Evolutionary conservation across 2,329 filamentous ascomycete species (phyloP), one percentile per base, ranked within the genome.

Genomic region (Fusarium sp.): DNA sequence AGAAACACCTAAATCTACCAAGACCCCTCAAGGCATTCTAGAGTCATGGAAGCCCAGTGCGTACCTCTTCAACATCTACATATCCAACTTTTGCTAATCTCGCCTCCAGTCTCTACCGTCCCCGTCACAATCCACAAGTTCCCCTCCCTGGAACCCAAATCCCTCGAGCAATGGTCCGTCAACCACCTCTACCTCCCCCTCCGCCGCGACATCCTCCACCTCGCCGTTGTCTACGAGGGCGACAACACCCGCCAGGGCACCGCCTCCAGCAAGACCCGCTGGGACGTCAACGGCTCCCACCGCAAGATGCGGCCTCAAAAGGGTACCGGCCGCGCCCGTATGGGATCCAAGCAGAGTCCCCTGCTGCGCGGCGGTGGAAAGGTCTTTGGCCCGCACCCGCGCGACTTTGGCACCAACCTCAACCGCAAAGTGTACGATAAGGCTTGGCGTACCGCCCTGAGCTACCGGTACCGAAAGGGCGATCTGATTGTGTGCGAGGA

Each of bases 371-470:
- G 96, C 70, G 96, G 96, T 81, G 95, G 94, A 81, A 95, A 97
- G 74, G 86, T 90, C 1, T 94, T 94, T 77, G 96, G 96, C n/a
- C 96, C 96, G 30, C 91, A 95, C 75, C 95, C 95, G 28, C 89
- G 96, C 79, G 94, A 98, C 83, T 99, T 99, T 78, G 89, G 89
- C 65, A 97, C 95, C 23, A 88, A 88, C 15, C 86, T 99, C 59
- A 94, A 92, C 75, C 88, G 88, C 78, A 98, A 98, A 84, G 89
- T 97, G 50, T 99, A 99, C 84, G 95, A 98, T 82, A 87, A 97
- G 75, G 96, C 96, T 10, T 98, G 94, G 94, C 90, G 96, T 78
- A 98, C 93, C 44, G 96, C 96, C 11, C 87, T 99, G 71, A 96
- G 92, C 77, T 97, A 97, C 84, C 90, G 96, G 65, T 98, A 96